Base-by-base conservation (phyloP, 345 rosid species). In the Pistacia vera region DNA sequence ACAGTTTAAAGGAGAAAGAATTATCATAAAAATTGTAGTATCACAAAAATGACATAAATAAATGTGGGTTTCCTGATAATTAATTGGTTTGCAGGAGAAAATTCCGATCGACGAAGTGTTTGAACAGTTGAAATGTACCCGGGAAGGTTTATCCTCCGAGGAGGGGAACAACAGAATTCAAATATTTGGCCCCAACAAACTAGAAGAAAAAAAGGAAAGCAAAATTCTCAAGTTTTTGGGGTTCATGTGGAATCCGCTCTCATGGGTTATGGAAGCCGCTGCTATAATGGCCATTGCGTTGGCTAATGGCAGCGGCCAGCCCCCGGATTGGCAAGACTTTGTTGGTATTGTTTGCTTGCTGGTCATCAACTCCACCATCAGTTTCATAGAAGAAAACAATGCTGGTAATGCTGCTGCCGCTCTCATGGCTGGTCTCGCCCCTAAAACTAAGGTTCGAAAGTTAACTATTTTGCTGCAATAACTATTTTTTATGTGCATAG, bases 321-420 rank as follows among this genome's bases (percentile, higher is more conserved):
- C 98, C 60, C 97, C 97, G 0, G 97, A 93, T 56, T 91, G 97
- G 97, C 90, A 88, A 66, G 92, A 88, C 72, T 88, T 86, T 77
- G 83, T 89, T 2, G 97, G 97, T 75, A 91, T 93, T 41, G 63
- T 93, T 61, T 85, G 91, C 77, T 80, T 93, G 87, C 70, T 93
- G 76, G 76, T 93, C 0, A 91, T 93, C 68, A 93, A 93, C 85
- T 93, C 98, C 30, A 91, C 98, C 8, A 93, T 91, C 75, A 90
- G 93, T 82, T 93, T 93, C 56, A 84, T 86, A 6, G 98, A 93
- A 83, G 98, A 91, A 77, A 93, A 93, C 89, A 91, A 90, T 28
- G 98, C 98, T 1, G 97, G 98, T 7, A 93, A 93, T 70, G 97
- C 97, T 64, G 97, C 97, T 41, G 96, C 96, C 56, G 96, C 93